Conservation (phyloP, 768 basidiomycete species). For the Phaeotremella skinneri region DNA sequence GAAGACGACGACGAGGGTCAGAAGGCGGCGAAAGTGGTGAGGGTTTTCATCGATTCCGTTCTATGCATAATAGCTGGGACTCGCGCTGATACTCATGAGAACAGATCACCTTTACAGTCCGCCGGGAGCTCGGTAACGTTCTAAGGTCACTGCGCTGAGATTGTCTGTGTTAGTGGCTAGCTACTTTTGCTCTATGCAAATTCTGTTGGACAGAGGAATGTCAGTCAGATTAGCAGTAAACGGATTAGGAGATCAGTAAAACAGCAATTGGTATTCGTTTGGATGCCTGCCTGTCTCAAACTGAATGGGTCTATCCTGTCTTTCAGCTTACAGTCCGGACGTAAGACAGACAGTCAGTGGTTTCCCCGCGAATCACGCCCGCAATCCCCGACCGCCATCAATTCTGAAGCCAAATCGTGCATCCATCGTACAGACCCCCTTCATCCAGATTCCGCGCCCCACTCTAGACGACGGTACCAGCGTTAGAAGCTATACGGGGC, state of each 20-base stretch:
- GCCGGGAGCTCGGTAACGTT: too few relatives aligned
- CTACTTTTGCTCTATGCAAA: too few relatives aligned
- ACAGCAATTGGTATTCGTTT: too few relatives aligned
- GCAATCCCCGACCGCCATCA: not conserved
- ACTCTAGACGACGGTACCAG: conserved; percentile 89
- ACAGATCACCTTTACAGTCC: not conserved
- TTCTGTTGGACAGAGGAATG: too few relatives aligned
- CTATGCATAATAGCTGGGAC: not conserved
- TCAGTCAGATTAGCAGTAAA: too few relatives aligned
- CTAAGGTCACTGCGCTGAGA: too few relatives aligned
- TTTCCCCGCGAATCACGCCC: not conserved
- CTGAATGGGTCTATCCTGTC: too few relatives aligned
- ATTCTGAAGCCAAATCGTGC: not conserved
- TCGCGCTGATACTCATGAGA: too few relatives aligned
- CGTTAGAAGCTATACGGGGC: conserved; percentile 99
- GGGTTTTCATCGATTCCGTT: not conserved
- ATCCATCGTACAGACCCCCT: not conserved
- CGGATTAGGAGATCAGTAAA: too few relatives aligned
- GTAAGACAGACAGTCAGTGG: not conserved
- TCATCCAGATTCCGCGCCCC: not conserved
- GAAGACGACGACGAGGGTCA: conserved; percentile 18
- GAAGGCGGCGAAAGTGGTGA: conserved; percentile 8
- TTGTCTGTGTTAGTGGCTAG: too few relatives aligned
- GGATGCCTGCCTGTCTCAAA: too few relatives aligned
- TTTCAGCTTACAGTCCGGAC: not conserved